phyloP scores from a whole-genome alignment of 257 asterid genomes.

The Petrea volubilis region DNA sequence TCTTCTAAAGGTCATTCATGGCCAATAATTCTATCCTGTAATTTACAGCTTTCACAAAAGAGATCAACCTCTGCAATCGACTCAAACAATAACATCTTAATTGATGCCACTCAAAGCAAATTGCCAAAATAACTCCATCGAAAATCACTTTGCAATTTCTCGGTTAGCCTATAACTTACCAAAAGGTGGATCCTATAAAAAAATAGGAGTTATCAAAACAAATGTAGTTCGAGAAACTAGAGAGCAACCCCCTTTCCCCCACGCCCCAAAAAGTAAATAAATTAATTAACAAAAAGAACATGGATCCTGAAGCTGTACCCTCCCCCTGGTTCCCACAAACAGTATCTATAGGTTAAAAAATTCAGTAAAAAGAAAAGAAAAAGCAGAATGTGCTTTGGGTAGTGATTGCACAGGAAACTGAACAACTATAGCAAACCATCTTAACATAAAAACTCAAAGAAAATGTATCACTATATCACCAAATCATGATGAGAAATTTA shows the following conservation, averaged over 20 bases:
- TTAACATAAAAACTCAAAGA: not conserved
- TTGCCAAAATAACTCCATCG: not conserved
- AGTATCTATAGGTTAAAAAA: not conserved
- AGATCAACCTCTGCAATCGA: not conserved
- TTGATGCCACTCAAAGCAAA: no score
- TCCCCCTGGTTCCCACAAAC: not conserved
- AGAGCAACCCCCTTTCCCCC: not conserved
- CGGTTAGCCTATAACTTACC: not conserved
- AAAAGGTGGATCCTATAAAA: not conserved
- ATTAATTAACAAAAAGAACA: not conserved
- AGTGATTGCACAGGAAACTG: not conserved
- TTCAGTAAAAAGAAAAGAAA: not conserved
- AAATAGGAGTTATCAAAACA: not conserved
- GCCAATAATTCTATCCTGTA: not conserved
- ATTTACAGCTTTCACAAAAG: not conserved
- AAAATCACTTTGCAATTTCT: not conserved
- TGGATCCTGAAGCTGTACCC: not conserved
- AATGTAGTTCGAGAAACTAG: not conserved
- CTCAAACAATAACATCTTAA: not conserved
- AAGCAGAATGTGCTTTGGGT: not conserved
- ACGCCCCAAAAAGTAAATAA: no score
- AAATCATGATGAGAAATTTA: conserved; percentile 10
- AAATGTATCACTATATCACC: not conserved
- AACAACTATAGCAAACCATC: not conserved
- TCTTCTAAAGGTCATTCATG: not conserved